Base-by-base conservation (phyloP, 75 land plant genomes). In the Pinus tabuliformis region DNA sequence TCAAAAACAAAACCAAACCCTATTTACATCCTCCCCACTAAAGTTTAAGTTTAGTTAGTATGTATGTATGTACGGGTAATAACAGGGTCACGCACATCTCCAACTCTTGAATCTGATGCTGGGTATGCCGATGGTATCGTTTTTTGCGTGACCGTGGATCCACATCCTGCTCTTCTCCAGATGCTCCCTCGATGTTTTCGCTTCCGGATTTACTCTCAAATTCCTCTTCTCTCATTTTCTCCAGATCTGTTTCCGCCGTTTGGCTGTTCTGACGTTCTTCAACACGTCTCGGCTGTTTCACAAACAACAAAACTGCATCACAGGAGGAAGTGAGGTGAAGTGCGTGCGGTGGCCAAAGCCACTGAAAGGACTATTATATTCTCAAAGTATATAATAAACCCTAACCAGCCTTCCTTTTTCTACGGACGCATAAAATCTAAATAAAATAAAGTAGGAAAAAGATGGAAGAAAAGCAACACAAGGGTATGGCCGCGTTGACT, bases 191-290 rank as follows among this genome's bases (percentile, higher is more conserved):
- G 82, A 91, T 62, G 79, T 94, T 86, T n/a, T 88, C 94, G 56
- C 97, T 91, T 5, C 92, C 95, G 57, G 97, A 94, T 88, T 89
- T 83, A 75, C 97, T 94, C 73, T 94, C 96, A 37, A 86, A 85
- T 63, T 93, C 96, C 8, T 91, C 91, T 15, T 93, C 96, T 75
- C 85, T 91, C 59, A 73, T 79, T 72, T 82, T 84, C 17, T 84
- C 58, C 18, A 37, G 17, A n/a, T 57, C 81, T 39, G n/a, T 20
- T 33, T 56, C 75, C 37, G 13, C 39, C 42, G 57, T 60, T 22
- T 60, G 62, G 62, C 22, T 60, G 8, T 22, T 18, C 62, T 60
- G 62, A 18, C 62, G 20, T 18, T 60, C 62, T 22, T 60, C 62
- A 5, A 60, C n/a, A n/a, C 20, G 22, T 60, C 62, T 60, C 62